Conservation (phyloP, 2,329 filamentous ascomycete genomes). For the Colletotrichum truncatum region DNA sequence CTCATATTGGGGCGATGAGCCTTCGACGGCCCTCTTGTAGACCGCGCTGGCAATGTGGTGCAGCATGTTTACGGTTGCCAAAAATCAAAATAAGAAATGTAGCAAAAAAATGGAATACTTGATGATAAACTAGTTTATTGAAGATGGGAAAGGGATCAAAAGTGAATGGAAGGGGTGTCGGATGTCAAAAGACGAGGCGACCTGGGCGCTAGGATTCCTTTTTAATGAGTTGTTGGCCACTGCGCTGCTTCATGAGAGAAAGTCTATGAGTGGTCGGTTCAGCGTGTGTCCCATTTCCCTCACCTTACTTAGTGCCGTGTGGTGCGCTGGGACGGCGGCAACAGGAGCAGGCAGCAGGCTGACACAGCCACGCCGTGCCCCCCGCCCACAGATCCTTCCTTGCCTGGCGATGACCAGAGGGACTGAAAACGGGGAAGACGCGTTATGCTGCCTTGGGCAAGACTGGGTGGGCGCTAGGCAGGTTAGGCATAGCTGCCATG, state of each 20-base stretch:
- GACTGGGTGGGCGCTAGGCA: neutral
- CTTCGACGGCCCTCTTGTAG: conserved; percentile 46
- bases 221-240: conserved; percentile 9
- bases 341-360: conserved; percentile 22
- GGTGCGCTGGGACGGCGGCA: neutral
- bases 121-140: neutral
- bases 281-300: neutral
- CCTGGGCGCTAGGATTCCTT: conserved; percentile 1
- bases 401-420: neutral
- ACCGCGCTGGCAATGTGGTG: conserved; percentile 12
- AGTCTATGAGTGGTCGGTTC: conserved; percentile 1
- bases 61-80: conserved; percentile 3
- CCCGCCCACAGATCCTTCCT: neutral
- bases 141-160: neutral
- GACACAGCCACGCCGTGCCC: conserved; percentile 22
- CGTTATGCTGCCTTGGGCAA: no score
- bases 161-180: neutral
- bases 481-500: neutral
- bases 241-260: neutral
- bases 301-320: neutral
- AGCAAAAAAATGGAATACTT: neutral
- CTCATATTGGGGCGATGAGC: conserved; percentile 36
- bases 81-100: neutral
- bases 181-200: neutral
- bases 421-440: neutral